A percentile compares a stretch with the other conserved stretches of the same genome.
Conservation (phyloP, 1,284 basidiomycete genomes). For the Austroboletus novae-zelandiae region DNA sequence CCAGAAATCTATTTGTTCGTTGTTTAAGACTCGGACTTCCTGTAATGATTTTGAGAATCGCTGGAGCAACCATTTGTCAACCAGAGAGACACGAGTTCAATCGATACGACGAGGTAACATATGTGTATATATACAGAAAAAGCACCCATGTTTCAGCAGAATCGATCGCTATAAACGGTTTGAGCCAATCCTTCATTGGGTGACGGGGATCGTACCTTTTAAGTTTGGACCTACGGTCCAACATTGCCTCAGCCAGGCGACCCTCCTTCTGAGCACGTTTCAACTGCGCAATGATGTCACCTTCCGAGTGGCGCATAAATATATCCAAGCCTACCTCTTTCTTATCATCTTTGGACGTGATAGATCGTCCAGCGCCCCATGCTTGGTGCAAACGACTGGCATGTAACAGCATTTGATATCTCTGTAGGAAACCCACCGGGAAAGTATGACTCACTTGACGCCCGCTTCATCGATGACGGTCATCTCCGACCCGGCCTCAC, state of each 20-base stretch:
- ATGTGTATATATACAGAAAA: slow-evolving; percentile 11
- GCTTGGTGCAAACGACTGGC: slow-evolving; percentile 76
- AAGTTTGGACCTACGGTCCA: slow-evolving; percentile 86
- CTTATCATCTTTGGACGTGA: slow-evolving; percentile 71
- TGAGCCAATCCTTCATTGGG: slow-evolving; percentile 6
- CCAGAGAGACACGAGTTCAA: slow-evolving; percentile 7
- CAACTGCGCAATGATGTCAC: slow-evolving; percentile 45
- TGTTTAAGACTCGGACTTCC: slow-evolving; percentile 1
- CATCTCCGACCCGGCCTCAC: slow-evolving; percentile 54
- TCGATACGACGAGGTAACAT: slow-evolving; percentile 14
- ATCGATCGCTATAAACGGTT: slow-evolving; percentile 50
- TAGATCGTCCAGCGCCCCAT: slow-evolving; percentile 80
- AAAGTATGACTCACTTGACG: slow-evolving; percentile 57
- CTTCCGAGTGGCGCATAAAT: slow-evolving; percentile 6
- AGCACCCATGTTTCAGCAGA: slow-evolving; percentile 44
- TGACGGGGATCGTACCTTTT: slow-evolving; percentile 69
- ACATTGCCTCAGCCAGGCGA: slow-evolving; percentile 80
- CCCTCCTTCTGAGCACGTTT: slow-evolving; percentile 88
- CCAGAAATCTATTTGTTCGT: slow-evolving; percentile 8
- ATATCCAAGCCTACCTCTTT: slow-evolving; percentile 51
- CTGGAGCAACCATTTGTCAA: slow-evolving; percentile 3
- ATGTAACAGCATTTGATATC: slow-evolving; percentile 2
- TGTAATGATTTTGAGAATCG: background rate
- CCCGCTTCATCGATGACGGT: slow-evolving; percentile 64
- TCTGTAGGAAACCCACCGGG: slow-evolving; percentile 5